Conservation (phyloP, 78 protist genomes). For the Planoprotostelium fungivorum region DNA sequence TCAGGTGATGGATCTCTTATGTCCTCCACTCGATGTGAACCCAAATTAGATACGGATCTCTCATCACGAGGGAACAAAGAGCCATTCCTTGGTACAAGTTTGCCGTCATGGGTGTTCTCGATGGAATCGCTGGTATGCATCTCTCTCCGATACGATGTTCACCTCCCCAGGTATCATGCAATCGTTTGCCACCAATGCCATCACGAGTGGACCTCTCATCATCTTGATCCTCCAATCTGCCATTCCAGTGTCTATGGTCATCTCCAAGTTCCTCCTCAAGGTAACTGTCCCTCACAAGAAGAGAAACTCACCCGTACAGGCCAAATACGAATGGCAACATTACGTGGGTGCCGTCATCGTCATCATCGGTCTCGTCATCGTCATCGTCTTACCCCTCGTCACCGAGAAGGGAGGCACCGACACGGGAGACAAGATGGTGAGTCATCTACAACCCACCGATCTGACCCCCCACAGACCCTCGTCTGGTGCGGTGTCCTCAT, state of each 20-base stretch:
- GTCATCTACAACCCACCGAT: too few relatives aligned
- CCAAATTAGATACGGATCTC: neutral
- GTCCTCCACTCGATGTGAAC: neutral
- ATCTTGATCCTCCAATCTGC: slow-evolving; percentile 19
- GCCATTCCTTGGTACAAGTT: slow-evolving; percentile 17
- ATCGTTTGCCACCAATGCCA: slow-evolving; percentile 18
- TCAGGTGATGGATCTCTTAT: neutral
- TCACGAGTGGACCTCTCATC: slow-evolving; percentile 6
- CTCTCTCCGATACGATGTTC: neutral
- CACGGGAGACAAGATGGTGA: neutral
- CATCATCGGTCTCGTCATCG: slow-evolving; percentile 7
- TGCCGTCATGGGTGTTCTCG: slow-evolving; percentile 16
- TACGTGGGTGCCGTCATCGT: slow-evolving; percentile 11
- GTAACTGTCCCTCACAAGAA: neutral
- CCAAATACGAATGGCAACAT: neutral
- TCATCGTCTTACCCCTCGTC: neutral
- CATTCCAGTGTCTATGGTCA: slow-evolving; percentile 31
- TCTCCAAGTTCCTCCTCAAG: slow-evolving; percentile 19
- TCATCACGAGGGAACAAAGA: slow-evolving; percentile 17
- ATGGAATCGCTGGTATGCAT: neutral
- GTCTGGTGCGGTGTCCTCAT: slow-evolving; percentile 10
- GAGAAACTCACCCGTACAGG: neutral
- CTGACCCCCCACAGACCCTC: neutral
- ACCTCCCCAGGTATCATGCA: slow-evolving; percentile 1
- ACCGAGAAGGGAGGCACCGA: neutral